phyloP scores from a whole-genome alignment of 805 yeast species.

The Candida loeiensis region DNA sequence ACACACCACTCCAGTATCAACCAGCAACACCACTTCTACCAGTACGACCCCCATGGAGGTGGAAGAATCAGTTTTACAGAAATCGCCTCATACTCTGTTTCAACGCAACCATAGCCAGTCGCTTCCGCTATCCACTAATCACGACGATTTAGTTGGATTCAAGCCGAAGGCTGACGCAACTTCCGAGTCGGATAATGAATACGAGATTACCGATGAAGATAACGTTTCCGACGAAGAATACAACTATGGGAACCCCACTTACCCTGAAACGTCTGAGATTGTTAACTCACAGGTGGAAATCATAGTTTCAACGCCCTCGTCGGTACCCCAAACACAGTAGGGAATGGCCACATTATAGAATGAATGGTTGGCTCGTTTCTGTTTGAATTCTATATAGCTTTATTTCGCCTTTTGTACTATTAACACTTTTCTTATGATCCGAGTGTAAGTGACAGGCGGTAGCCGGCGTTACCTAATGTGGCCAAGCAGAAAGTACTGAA shows the following conservation, averaged over 20 bases:
- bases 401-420: slow-evolving; percentile 3
- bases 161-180: slow-evolving; percentile 40
- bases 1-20: neutral
- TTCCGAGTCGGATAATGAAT: slow-evolving; percentile 40
- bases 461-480: too few species aligned
- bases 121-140: slow-evolving; percentile 26
- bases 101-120: slow-evolving; percentile 35
- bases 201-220: slow-evolving; percentile 28
- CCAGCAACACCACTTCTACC: slow-evolving; percentile 14
- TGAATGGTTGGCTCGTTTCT: neutral
- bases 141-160: slow-evolving; percentile 38
- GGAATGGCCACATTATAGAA: neutral
- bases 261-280: neutral
- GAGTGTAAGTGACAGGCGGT: too few species aligned
- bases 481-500: too few species aligned
- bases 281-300: slow-evolving; percentile 9
- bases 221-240: slow-evolving; percentile 14
- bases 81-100: slow-evolving; percentile 13
- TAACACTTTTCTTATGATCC: neutral
- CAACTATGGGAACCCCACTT: slow-evolving; percentile 1
- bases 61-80: slow-evolving; percentile 6
- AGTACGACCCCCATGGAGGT: slow-evolving; percentile 17
- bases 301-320: slow-evolving; percentile 14
- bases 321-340: slow-evolving; percentile 1
- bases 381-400: slow-evolving; percentile 1